A percentile compares a stretch with the other conserved stretches of the same genome.
phyloP scores from a whole-genome alignment of 1,284 basidiomycete genomes.

The Sporisorium exsertum region DNA sequence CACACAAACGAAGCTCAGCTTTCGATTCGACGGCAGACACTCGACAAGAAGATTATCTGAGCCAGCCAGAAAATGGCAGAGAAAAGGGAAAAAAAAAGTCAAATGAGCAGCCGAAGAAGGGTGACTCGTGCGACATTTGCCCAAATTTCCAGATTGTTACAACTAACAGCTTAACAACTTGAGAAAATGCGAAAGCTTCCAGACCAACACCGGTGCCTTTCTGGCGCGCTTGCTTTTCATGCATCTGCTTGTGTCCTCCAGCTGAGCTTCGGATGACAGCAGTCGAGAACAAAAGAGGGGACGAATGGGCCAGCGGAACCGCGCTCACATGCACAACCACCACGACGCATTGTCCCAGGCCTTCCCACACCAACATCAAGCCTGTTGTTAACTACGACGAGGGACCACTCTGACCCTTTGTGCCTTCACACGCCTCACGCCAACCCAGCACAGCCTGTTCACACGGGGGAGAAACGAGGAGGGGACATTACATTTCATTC shows the following conservation, averaged over 20 bases:
- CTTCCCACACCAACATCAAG: too few species aligned
- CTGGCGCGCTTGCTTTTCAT: background rate
- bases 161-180: background rate
- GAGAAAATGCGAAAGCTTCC: background rate
- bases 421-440: background rate
- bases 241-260: too few species aligned
- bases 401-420: background rate
- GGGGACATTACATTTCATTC: background rate
- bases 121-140: slow-evolving; percentile 11
- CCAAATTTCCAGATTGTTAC: background rate
- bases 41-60: background rate
- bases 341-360: too few species aligned
- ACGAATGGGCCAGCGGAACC: background rate
- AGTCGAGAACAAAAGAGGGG: background rate
- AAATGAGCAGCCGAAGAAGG: background rate
- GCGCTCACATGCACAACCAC: too few species aligned
- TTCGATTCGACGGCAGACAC: background rate
- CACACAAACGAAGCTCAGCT: background rate
- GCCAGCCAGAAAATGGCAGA: background rate
- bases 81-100: background rate
- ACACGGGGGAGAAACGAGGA: background rate
- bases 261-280: too few species aligned
- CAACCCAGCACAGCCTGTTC: background rate
- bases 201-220: slow-evolving; percentile 10
- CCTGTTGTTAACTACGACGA: too few species aligned